phyloP scores from a whole-genome alignment of 352 stramenopile species.

The Phytophthora sojae region DNA sequence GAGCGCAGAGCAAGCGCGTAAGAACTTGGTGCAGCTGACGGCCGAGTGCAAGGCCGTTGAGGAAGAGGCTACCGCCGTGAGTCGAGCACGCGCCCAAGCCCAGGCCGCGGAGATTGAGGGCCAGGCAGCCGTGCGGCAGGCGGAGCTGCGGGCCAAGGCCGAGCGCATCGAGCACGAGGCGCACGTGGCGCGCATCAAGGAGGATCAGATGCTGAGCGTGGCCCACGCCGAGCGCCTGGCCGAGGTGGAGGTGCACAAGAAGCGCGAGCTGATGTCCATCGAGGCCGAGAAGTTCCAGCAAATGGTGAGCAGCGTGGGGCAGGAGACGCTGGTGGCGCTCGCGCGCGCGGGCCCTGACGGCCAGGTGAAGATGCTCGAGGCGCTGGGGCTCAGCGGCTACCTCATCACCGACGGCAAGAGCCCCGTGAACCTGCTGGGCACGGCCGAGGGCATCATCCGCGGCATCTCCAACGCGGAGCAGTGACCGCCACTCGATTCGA shows the following conservation, averaged over 20 bases:
- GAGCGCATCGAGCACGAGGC: constrained; percentile 75
- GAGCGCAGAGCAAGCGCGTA: constrained; percentile 71
- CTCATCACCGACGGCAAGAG: constrained; percentile 88
- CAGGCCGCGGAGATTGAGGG: constrained; percentile 81
- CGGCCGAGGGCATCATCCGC: constrained; percentile 76
- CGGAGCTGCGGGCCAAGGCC: constrained; percentile 71
- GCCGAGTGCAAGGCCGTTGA: constrained; percentile 78
- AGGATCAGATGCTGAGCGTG: constrained; percentile 72
- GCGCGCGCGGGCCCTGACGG: constrained; percentile 73
- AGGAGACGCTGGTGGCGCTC: constrained; percentile 80
- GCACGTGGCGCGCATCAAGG: constrained; percentile 57
- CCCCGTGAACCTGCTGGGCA: constrained; percentile 79
- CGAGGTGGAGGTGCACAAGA: constrained; percentile 77
- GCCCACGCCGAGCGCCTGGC: constrained; percentile 65
- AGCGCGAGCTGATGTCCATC: constrained; percentile 81
- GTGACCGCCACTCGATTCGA: constrained; percentile 16
- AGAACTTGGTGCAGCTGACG: constrained; percentile 78
- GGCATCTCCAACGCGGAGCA: constrained; percentile 60
- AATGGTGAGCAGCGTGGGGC: constrained; percentile 79
- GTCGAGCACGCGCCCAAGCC: constrained; percentile 60
- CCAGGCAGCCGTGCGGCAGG: constrained; percentile 72
- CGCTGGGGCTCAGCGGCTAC: constrained; percentile 81
- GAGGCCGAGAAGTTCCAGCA: constrained; percentile 85
- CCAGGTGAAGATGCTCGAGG: constrained; percentile 84
- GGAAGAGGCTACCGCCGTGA: constrained; percentile 70